Conservation (phyloP, 345 rosid genomes). For the Balakata baccata region DNA sequence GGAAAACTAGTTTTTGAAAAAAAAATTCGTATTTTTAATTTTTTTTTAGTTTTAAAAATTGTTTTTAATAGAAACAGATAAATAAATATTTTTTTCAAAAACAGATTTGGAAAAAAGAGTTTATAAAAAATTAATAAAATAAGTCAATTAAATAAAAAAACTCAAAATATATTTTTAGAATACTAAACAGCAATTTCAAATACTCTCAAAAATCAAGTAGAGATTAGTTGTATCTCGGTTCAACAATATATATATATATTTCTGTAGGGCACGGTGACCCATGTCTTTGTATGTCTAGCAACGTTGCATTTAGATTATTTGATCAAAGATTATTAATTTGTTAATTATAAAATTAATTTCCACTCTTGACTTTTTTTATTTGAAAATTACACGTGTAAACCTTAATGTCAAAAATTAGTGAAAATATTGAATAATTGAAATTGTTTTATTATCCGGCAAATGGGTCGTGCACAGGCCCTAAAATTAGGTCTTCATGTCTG, state of each 20-base stretch:
- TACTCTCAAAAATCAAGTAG: conserved; percentile 6
- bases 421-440: too few species aligned
- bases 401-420: too few species aligned
- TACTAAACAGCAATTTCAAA: too few species aligned
- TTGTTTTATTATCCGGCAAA: conserved; percentile 9
- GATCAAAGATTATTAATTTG: background rate
- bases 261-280: conserved; percentile 27
- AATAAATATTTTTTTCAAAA: too few species aligned
- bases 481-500: conserved; percentile 2
- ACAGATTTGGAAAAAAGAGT: too few species aligned
- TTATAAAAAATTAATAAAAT: too few species aligned
- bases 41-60: too few species aligned
- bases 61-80: too few species aligned
- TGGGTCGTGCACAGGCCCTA: conserved; percentile 20
- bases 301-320: conserved; percentile 25
- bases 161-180: too few species aligned
- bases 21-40: too few species aligned
- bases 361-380: background rate
- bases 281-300: conserved; percentile 30
- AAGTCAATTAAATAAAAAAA: too few species aligned
- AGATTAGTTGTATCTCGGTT: conserved; percentile 29
- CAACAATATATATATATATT: background rate
- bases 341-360: background rate
- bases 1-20: too few species aligned
- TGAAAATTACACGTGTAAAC: conserved; percentile 12